Percentiles rank a stretch among this genome's conserved stretches.
Evolutionary conservation across 352 stramenopile species (phyloP).

Genomic region (Pythium plurisporium): DNA sequence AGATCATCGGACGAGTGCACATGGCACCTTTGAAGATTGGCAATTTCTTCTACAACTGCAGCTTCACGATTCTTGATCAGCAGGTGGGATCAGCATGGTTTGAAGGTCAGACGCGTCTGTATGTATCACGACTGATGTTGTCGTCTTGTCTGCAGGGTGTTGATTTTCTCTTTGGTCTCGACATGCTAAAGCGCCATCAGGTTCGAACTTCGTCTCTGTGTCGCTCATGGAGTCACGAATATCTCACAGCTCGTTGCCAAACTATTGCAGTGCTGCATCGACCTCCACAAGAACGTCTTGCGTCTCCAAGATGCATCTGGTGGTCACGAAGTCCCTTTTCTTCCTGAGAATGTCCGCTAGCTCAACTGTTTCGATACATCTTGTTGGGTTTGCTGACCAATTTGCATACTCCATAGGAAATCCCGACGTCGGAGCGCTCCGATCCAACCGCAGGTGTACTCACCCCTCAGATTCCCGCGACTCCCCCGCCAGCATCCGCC

Average conservation of each 20-base stretch:
- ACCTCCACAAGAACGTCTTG: slow-evolving; percentile 91
- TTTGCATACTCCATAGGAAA: no score
- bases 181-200: slow-evolving; percentile 98
- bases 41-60: slow-evolving; percentile 90
- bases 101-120: no score
- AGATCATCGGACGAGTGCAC: slow-evolving; percentile 96
- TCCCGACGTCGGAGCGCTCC: slow-evolving; percentile 53
- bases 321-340: slow-evolving; percentile 80
- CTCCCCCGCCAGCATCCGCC: slow-evolving; percentile 1
- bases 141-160: slow-evolving; percentile 86
- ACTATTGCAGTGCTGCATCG: slow-evolving; percentile 90
- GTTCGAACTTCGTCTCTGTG: no score
- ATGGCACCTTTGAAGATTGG: slow-evolving; percentile 90
- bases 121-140: no score
- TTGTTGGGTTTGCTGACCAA: no score
- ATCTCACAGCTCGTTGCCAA: no score
- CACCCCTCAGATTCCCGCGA: slow-evolving; percentile 12
- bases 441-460: slow-evolving; percentile 14
- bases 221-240: no score
- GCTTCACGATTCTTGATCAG: slow-evolving; percentile 92
- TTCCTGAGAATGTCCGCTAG: slow-evolving; percentile 69
- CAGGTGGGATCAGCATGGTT: slow-evolving; percentile 32
- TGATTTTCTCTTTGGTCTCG: slow-evolving; percentile 97
- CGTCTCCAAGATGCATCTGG: slow-evolving; percentile 63
- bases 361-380: not conserved